Evolutionary conservation across 129 eudicot species (phyloP), one percentile per base, ranked within the genome.

Genomic region (Heracleum sosnowskyi): DNA sequence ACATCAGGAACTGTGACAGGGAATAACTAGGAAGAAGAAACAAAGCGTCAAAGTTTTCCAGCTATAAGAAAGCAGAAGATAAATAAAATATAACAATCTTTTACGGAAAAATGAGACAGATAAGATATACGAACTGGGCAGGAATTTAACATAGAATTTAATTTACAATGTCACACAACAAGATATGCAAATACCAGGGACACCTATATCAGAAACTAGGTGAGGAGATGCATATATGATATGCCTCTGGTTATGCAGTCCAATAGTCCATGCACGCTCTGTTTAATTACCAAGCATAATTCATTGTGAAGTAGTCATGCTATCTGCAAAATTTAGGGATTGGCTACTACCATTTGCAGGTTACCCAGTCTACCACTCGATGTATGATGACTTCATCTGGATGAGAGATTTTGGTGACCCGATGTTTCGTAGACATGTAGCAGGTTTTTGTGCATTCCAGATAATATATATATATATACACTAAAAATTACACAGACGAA

Each of bases 291-390:
- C 39, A 68, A 15, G 17, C 34, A 34, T 9, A 16, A 17, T 34
- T 16, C 17, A 20, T 20, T 22, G 75, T 71, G 39, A 11, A 36
- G 49, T 42, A 7, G 33, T 22, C 75, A 10, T 39, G 6, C 28
- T 39, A 17, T 37, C 20, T 73, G 4, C 34, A 10, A 17, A 73
- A 11, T 75, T 33, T 35, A 77, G 10, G 29, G 31, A 11, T 63
- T 60, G 36, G 31, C 40, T 78, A 37, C 47, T 28, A 51, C 28
- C 41, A 7, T 16, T 74, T 87, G 92, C 86, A 93, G 98, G 81
- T 22, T 93, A 93, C 84, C 97, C 98, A 7, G 97, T 93, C 35
- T 93, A 93, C 88, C 98, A 93, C 87, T 93, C 98, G 1, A 83
- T 93, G 93, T 90, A 93, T 79, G 98, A 93, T 77, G 95, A 93